phyloP scores from a whole-genome alignment of 768 basidiomycete genomes.

The Lactifluus hygrophoroides region DNA sequence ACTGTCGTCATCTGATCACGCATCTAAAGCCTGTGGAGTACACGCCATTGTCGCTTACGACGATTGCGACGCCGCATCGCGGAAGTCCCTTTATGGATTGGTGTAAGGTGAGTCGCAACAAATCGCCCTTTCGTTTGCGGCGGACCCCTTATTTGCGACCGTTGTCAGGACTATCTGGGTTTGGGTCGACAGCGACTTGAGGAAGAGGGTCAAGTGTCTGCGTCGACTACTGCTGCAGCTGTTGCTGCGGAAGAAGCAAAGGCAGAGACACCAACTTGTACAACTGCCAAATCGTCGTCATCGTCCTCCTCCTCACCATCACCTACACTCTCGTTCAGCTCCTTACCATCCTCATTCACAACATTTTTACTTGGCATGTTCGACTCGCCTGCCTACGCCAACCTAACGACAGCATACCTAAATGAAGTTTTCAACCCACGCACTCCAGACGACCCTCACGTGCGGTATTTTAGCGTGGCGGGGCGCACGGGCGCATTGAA shows the following conservation, averaged over 20 bases:
- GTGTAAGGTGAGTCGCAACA: constrained; percentile 64
- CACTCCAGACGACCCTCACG: constrained; percentile 68
- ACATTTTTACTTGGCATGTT: constrained; percentile 80
- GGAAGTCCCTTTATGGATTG: constrained; percentile 99
- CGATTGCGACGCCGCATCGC: constrained; percentile 87
- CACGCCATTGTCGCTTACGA: constrained; percentile 78
- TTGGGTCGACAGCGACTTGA: constrained; percentile 42
- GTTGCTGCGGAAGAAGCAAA: background rate
- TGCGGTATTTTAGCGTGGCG: constrained; percentile 90
- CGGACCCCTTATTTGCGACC: background rate
- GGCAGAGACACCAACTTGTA: background rate
- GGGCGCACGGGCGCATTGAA: constrained; percentile 58
- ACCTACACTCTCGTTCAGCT: constrained; percentile 41
- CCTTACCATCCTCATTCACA: constrained; percentile 76
- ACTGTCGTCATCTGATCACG: constrained; percentile 87
- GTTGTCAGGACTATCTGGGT: constrained; percentile 86
- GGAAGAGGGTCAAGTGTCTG: background rate
- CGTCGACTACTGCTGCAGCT: background rate
- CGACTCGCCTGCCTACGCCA: constrained; percentile 95
- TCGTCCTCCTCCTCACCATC: constrained; percentile 14
- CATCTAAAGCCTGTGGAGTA: constrained; percentile 78
- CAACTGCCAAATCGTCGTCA: background rate
- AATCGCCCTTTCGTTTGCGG: background rate
- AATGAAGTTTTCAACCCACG: constrained; percentile 72
- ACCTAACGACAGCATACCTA: constrained; percentile 80